Evolutionary conservation across 352 stramenopile genomes (phyloP).

Genomic region (Phytophthora podocarpi): DNA sequence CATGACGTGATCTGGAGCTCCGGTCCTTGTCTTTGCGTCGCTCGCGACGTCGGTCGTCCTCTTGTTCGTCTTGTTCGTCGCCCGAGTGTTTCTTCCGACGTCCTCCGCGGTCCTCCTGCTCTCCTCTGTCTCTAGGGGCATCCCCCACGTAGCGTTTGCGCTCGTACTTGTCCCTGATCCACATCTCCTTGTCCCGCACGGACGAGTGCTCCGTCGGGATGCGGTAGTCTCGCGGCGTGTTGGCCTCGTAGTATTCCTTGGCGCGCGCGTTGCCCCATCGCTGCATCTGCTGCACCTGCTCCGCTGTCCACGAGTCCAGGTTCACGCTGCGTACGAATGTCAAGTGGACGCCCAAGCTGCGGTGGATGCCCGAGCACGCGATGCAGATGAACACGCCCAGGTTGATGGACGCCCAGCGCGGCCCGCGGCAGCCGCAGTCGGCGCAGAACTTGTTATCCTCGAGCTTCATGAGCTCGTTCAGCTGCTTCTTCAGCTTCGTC

Average conservation of each 20-base stretch:
- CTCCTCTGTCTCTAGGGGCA: conserved; percentile 13
- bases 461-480: conserved; percentile 90
- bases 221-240: conserved; percentile 77
- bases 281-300: conserved; percentile 92
- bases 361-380: conserved; percentile 93
- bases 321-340: conserved; percentile 94
- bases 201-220: conserved; percentile 79
- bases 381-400: conserved; percentile 96
- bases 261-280: conserved; percentile 89
- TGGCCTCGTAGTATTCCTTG: conserved; percentile 92
- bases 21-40: conserved; percentile 24
- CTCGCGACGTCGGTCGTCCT: conserved; percentile 29
- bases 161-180: conserved; percentile 93
- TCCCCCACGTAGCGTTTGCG: conserved; percentile 80
- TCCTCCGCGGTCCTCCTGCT: conserved; percentile 27
- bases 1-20: conserved; percentile 21
- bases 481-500: conserved; percentile 88
- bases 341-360: conserved; percentile 92
- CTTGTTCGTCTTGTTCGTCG: conserved; percentile 56
- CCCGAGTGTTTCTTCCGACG: conserved; percentile 48
- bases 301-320: conserved; percentile 93
- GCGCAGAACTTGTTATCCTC: conserved; percentile 92
- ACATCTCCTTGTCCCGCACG: conserved; percentile 90
- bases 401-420: conserved; percentile 94
- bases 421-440: conserved; percentile 86